These are phyloP conservation scores for Phialophora tarda DNA, from an alignment of 2,329 filamentous ascomycete species.

Conservation along the genomic window DNA sequence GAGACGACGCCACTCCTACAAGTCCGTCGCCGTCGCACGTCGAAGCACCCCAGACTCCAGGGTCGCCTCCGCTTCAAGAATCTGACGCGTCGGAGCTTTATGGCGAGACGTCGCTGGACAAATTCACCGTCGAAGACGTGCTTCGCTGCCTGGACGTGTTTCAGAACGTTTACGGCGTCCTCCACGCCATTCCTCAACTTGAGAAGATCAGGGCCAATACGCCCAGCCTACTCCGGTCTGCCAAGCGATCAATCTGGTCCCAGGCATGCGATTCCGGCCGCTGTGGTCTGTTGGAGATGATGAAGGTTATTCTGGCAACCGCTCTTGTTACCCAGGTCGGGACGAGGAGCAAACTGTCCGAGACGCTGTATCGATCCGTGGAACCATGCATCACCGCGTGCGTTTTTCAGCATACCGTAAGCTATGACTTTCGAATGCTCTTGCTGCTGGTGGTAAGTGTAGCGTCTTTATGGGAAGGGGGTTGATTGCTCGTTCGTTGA, in stretches of 20 bases:
- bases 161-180: slow-evolving; percentile 18
- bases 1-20: not conserved
- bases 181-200: slow-evolving; percentile 20
- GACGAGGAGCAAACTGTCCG: slow-evolving; percentile 8
- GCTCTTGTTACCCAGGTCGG: slow-evolving; percentile 11
- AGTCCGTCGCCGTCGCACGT: not conserved
- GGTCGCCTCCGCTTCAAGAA: not conserved
- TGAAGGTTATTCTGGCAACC: slow-evolving; percentile 20
- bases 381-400: slow-evolving; percentile 3
- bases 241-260: slow-evolving; percentile 19
- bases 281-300: slow-evolving; percentile 22
- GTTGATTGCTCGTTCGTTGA: not conserved
- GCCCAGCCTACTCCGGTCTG: slow-evolving; percentile 16
- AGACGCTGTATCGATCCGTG: slow-evolving; percentile 14
- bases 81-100: not conserved
- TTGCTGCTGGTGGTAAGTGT: slow-evolving; percentile 16
- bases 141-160: slow-evolving; percentile 17
- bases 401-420: slow-evolving; percentile 16
- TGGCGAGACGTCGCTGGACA: not conserved
- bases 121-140: slow-evolving; percentile 19
- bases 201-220: slow-evolving; percentile 13
- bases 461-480: not conserved
- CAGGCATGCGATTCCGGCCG: slow-evolving; percentile 12
- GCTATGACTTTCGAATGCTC: slow-evolving; percentile 18
- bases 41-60: not conserved